A percentile compares a stretch with the other conserved stretches of the same genome.
Evolutionary conservation across 352 stramenopile species (phyloP).

Genomic region (Plasmopara halstedii): DNA sequence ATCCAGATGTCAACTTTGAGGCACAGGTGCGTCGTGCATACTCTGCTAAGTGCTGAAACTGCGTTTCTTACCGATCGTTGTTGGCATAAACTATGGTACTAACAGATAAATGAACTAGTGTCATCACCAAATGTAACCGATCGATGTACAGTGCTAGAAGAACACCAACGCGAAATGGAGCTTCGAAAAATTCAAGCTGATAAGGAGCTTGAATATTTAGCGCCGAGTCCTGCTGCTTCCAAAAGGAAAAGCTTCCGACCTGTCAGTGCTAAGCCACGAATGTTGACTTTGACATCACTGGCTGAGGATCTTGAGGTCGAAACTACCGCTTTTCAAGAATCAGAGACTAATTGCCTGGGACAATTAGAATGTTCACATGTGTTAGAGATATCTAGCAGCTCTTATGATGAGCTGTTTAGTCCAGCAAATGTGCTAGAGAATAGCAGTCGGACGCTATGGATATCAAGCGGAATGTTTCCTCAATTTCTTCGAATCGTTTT

Average conservation of each 20-base stretch:
- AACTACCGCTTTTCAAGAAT: slow-evolving; percentile 27
- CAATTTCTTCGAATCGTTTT: slow-evolving; percentile 63
- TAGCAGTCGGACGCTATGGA: slow-evolving; percentile 53
- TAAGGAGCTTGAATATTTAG: slow-evolving; percentile 14
- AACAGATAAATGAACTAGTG: slow-evolving; percentile 72
- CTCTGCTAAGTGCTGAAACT: neutral
- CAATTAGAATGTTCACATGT: slow-evolving; percentile 31
- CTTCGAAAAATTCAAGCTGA: slow-evolving; percentile 43
- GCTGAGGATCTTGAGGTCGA: slow-evolving; percentile 58
- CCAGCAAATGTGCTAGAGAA: slow-evolving; percentile 46
- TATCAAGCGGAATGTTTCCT: slow-evolving; percentile 63
- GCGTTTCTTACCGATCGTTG: slow-evolving; percentile 1
- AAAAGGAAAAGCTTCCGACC: slow-evolving; percentile 68
- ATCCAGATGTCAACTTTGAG: slow-evolving; percentile 62
- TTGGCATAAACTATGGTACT: slow-evolving; percentile 30
- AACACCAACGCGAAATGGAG: slow-evolving; percentile 62
- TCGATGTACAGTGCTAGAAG: slow-evolving; percentile 45
- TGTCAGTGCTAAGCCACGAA: slow-evolving; percentile 53
- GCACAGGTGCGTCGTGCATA: slow-evolving; percentile 33
- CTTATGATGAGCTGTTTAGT: slow-evolving; percentile 42
- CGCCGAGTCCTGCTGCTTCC: neutral
- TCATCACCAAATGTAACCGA: slow-evolving; percentile 60
- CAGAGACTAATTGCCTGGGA: slow-evolving; percentile 32
- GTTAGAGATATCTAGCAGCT: slow-evolving; percentile 58
- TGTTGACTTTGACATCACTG: slow-evolving; percentile 41